Evolutionary conservation across 2,329 filamentous ascomycete species (phyloP), one percentile per base, ranked within the genome.

Genomic region (Colletotrichum spinosum): DNA sequence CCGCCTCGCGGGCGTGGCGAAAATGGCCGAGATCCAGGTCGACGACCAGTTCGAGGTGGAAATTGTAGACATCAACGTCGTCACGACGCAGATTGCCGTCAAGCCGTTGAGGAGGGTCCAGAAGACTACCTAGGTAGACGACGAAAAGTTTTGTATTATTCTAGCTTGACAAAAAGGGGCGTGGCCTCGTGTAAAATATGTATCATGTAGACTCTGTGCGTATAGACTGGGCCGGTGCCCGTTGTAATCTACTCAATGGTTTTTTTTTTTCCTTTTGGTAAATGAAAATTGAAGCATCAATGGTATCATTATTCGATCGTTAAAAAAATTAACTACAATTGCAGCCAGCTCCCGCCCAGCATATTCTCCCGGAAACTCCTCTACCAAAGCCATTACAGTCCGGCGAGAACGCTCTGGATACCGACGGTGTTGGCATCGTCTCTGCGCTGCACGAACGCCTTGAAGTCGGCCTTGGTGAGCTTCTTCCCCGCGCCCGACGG

Each of bases 361-460:
- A 34, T 11, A 15, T 35, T 55, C 41, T 38, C 41, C 39, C 4
- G 8, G 33, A 37, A 41, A 8, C 38, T 9, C 38, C 12, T 41
- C 41, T 15, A 33, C 3, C 15, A 11, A 41, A 33, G 6, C 33
- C 25, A 48, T 64, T 54, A 86, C 69, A 94, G 75, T 55, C 87
- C 84, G 71, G 89, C 90, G 73, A 97, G 81, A 55, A 96, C 92
- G 74, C 90, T 89, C 80, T 97, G 94, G 71, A 97, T 92, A 1
- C 92, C 94, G 25, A 90, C 86, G 69, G 87, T 94, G 67, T 88
- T 88, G 35, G 90, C 91, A 79, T 98, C 95, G 75, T 97, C 95
- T 67, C 95, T 86, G 78, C 88, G 90, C 75, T 92, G 84, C 65
- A 98, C 90, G 84, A 95, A 97, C 2, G 90, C 89, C 79, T 92